phyloP scores from a whole-genome alignment of 306 rosid genomes.

The Castanea crenata region DNA sequence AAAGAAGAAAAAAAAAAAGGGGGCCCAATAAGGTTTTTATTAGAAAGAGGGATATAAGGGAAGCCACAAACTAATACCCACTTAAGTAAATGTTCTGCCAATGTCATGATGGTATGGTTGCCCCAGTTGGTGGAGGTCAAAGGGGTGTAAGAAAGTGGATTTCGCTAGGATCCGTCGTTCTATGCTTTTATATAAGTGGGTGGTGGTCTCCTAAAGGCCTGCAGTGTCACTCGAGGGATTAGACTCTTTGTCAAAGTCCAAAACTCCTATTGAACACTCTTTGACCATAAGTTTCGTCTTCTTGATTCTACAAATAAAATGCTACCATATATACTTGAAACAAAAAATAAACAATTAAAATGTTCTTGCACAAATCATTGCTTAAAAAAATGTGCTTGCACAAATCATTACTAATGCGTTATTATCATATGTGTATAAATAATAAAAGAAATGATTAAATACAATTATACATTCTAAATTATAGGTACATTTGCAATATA shows the following conservation, averaged over 20 bases:
- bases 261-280: not conserved
- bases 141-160: conserved; percentile 36
- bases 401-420: no score
- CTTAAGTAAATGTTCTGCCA: conserved; percentile 27
- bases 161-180: conserved; percentile 20
- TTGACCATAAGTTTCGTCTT: not conserved
- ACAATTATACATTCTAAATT: no score
- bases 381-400: no score
- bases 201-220: conserved; percentile 39
- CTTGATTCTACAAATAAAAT: not conserved
- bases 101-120: conserved; percentile 40
- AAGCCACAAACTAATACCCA: conserved; percentile 32
- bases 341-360: not conserved
- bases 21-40: conserved; percentile 26
- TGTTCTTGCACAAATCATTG: no score
- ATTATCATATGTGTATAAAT: not conserved
- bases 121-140: conserved; percentile 53
- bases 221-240: conserved; percentile 22
- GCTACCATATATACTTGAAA: not conserved
- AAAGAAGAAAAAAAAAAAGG: not conserved
- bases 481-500: no score
- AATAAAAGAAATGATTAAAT: not conserved
- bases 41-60: conserved; percentile 9
- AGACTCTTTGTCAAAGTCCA: conserved; percentile 11
- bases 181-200: conserved; percentile 23